Conservation (phyloP, 192 early-diverging fungal genomes). For the Dispira simplex region DNA sequence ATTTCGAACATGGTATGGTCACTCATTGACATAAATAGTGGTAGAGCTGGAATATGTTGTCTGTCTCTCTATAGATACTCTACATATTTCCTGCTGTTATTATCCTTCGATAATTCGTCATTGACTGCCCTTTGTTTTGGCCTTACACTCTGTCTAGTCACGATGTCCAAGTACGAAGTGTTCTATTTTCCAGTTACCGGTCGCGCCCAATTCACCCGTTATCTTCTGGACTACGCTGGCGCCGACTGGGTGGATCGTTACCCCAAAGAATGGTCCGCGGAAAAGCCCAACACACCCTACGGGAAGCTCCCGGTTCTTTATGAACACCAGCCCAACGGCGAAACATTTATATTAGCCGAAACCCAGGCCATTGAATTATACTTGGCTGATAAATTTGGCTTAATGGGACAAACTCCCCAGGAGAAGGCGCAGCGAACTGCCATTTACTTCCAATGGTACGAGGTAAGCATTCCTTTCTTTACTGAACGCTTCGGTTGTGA, state of each 20-base stretch:
- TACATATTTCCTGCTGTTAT: too few relatives aligned
- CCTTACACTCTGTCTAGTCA: background rate
- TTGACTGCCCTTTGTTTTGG: too few relatives aligned
- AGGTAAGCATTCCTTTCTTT: constrained; percentile 11
- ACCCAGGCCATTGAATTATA: constrained; percentile 29
- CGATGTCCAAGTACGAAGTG: constrained; percentile 14
- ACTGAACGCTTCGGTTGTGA: constrained; percentile 3
- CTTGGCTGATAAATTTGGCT: constrained; percentile 22
- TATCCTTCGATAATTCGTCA: too few relatives aligned
- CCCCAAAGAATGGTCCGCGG: constrained; percentile 23
- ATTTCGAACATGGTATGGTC: too few relatives aligned
- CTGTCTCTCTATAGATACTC: too few relatives aligned
- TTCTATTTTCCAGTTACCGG: constrained; percentile 18
- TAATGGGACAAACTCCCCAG: constrained; percentile 14
- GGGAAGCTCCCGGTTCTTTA: constrained; percentile 33
- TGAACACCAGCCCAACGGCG: constrained; percentile 18
- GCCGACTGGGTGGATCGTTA: constrained; percentile 16
- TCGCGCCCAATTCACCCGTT: constrained; percentile 15
- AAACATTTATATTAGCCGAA: constrained; percentile 23
- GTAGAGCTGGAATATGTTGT: too few relatives aligned
- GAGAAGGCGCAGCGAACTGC: constrained; percentile 16
- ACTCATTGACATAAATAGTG: too few relatives aligned
- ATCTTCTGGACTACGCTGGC: constrained; percentile 24
- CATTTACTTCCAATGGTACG: constrained; percentile 16
- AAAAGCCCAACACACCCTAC: constrained; percentile 23